Base-by-base conservation (phyloP, 2,329 filamentous ascomycete genomes). In the Penicillium oxalicum region DNA sequence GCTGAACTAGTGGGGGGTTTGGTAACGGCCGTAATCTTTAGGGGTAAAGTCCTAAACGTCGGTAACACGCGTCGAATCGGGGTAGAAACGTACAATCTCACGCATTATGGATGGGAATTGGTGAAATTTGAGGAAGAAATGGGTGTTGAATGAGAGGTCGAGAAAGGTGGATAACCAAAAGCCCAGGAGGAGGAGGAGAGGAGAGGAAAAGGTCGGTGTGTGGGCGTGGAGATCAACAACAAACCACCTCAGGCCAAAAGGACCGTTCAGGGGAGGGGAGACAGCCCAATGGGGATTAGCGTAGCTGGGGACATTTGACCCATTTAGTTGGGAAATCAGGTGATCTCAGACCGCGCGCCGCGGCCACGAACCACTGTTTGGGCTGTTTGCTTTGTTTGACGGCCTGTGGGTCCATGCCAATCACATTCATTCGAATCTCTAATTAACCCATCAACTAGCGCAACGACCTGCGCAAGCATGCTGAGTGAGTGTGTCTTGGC, bases 71-170 rank as follows among this genome's bases (percentile, higher is more conserved):
- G 69, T 71, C 59, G 55, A 54, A 48, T 47, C 48, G 52, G 52
- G 44, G 40, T 32, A 36, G 42, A 32, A 38, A 61, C 82, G 74
- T 77, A 86, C 82, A 69, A 86, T 86, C 77, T 86, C 83, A 82
- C 83, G 82, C 83, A 86, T 86, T 60, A 76, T 84, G 80, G 67
- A 65, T 64, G 63, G 53, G 40, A 54, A 40, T 50, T 44, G 48
- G 44, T 24, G 44, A 47, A 27, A 33, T 3, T 48, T 49, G 46
- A 52, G 45, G 34, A 9, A 24, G 32, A 37, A 24, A 50, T 44
- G 41, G 45, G 47, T 53, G 32, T 49, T 47, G 34, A 44, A 51
- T 52, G 57, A 47, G 29, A 50, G 38, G 47, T 38, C 43, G 40
- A 53, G 54, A 48, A 55, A 45, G 56, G 52, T 49, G 50, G 45